These are phyloP conservation scores for Paecilomyces variotii DNA, from an alignment of 2,329 filamentous ascomycete species.

Conservation along the genomic window DNA sequence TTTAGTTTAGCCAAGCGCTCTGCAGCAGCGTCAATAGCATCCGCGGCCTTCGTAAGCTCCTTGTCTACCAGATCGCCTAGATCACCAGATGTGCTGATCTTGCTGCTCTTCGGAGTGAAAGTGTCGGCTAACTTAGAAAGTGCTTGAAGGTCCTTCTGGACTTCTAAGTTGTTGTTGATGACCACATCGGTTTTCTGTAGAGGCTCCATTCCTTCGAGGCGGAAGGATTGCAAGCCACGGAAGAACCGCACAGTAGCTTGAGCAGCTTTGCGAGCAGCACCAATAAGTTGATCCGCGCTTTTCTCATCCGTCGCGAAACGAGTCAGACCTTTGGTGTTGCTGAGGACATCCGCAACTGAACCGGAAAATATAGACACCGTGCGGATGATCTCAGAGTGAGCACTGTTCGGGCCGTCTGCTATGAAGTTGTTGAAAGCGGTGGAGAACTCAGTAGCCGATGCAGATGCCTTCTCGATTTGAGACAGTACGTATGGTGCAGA, in stretches of 20 bases:
- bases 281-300: constrained; percentile 79
- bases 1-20: constrained; percentile 83
- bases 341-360: constrained; percentile 85
- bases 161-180: constrained; percentile 94
- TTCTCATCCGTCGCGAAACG: constrained; percentile 92
- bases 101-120: constrained; percentile 80
- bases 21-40: constrained; percentile 87
- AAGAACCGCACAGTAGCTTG: constrained; percentile 89
- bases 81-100: constrained; percentile 72
- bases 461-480: constrained; percentile 92
- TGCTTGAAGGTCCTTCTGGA: constrained; percentile 86
- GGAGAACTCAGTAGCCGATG: constrained; percentile 92
- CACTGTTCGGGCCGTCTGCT: constrained; percentile 86
- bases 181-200: constrained; percentile 94
- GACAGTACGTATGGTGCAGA: constrained; percentile 91
- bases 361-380: constrained; percentile 85
- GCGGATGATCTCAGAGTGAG: constrained; percentile 84
- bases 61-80: constrained; percentile 86
- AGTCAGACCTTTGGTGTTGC: constrained; percentile 91
- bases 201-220: constrained; percentile 80
- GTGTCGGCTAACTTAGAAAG: constrained; percentile 88
- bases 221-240: constrained; percentile 86
- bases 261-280: constrained; percentile 74
- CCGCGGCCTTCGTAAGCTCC: constrained; percentile 86
- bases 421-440: constrained; percentile 99